Evolutionary conservation across 2,329 filamentous ascomycete genomes (phyloP).

Genomic region (Exserohilum rostratum): DNA sequence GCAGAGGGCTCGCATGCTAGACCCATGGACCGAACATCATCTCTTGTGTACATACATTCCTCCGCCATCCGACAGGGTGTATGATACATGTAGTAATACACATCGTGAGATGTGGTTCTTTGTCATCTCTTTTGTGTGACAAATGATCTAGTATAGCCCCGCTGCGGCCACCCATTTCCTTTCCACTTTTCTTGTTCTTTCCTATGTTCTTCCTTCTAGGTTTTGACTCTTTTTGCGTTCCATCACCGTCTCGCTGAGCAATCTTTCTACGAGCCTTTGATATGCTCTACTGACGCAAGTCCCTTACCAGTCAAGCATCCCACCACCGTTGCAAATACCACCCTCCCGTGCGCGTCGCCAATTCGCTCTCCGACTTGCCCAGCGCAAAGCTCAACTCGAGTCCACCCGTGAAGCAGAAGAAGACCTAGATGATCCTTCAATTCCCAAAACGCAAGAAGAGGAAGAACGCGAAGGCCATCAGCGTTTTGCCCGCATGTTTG

Average conservation of each 20-base stretch:
- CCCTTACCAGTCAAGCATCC: conserved; percentile 18
- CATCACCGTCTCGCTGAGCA: conserved; percentile 5
- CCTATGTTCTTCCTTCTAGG: background rate
- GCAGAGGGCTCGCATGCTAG: conserved; percentile 11
- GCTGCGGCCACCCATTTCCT: background rate
- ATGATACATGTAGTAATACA: conserved; percentile 42
- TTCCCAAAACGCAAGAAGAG: conserved; percentile 29
- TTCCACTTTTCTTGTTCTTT: conserved; percentile 1
- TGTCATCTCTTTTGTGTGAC: conserved; percentile 21
- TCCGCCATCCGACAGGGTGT: conserved; percentile 29
- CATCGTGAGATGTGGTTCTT: conserved; percentile 26
- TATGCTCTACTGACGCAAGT: conserved; percentile 42
- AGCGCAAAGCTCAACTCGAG: conserved; percentile 54
- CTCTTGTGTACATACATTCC: conserved; percentile 37
- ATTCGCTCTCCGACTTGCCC: conserved; percentile 79
- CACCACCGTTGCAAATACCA: conserved; percentile 75
- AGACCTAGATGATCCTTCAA: conserved; percentile 12
- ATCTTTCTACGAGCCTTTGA: background rate
- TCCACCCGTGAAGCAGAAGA: conserved; percentile 28
- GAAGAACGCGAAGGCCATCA: conserved; percentile 43
- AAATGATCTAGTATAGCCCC: conserved; percentile 6
- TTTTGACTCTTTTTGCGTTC: conserved; percentile 11
- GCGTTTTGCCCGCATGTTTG: conserved; percentile 43
- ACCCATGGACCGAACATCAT: conserved; percentile 17
- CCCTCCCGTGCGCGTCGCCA: conserved; percentile 86